Evolutionary conservation across 768 basidiomycete genomes (phyloP).

Genomic region (Agrocybe praecox): DNA sequence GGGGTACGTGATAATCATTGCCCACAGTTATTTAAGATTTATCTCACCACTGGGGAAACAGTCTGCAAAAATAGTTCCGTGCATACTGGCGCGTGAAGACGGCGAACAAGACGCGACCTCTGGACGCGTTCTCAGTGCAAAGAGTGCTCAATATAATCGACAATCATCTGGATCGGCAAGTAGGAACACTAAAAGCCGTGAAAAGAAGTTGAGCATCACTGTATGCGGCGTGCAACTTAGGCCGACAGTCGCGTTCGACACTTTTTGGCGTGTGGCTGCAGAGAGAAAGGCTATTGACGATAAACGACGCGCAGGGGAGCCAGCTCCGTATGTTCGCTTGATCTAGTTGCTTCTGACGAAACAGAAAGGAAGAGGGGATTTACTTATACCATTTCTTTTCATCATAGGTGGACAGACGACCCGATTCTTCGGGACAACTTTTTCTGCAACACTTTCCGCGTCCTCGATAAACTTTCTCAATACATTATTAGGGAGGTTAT

Average conservation of each 20-base stretch:
- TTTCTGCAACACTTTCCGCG: constrained; percentile 79
- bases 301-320: constrained; percentile 47
- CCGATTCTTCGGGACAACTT: constrained; percentile 51
- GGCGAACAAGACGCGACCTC: neutral
- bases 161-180: neutral
- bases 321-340: constrained; percentile 47
- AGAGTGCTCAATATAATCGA: neutral
- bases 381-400: constrained; percentile 2
- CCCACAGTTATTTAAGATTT: neutral
- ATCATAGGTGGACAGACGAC: constrained; percentile 69
- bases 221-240: constrained; percentile 40
- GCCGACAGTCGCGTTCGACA: constrained; percentile 59
- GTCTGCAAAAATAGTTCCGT: neutral
- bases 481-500: constrained; percentile 72
- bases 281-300: constrained; percentile 63
- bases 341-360: constrained; percentile 4
- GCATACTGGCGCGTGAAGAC: neutral
- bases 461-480: constrained; percentile 71
- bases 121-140: neutral
- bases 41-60: neutral
- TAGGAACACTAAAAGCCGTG: neutral
- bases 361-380: neutral
- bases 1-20: neutral
- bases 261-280: constrained; percentile 59
- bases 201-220: constrained; percentile 24